Evolutionary conservation across 371 early-diverging fungal genomes (phyloP).

Genomic region (Rhizomucor miehei): DNA sequence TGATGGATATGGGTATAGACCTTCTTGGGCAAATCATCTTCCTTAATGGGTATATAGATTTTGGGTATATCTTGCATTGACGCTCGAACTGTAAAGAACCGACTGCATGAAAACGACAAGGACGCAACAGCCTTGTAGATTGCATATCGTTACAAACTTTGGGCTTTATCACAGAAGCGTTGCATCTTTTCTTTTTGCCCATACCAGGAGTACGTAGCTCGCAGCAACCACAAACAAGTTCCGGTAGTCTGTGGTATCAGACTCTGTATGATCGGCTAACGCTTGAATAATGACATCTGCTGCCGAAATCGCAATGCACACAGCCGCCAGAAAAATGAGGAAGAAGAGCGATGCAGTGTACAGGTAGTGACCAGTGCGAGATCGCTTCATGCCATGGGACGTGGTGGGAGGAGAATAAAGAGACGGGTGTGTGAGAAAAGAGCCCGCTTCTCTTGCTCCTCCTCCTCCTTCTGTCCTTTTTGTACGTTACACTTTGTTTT

Average conservation of each 20-base stretch:
- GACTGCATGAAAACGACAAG: constrained; percentile 54
- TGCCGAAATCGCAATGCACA: constrained; percentile 59
- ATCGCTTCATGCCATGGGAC: constrained; percentile 9
- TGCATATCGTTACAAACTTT: neutral
- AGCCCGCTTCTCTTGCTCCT: no score
- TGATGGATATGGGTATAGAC: constrained; percentile 56
- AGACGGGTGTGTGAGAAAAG: no score
- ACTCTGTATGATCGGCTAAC: constrained; percentile 36
- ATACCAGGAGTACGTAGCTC: constrained; percentile 55
- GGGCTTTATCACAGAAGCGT: neutral
- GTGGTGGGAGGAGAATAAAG: no score
- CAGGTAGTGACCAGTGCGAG: constrained; percentile 21
- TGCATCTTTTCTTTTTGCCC: neutral
- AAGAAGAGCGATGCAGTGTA: constrained; percentile 39
- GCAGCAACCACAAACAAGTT: constrained; percentile 55
- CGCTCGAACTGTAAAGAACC: constrained; percentile 52
- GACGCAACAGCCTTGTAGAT: constrained; percentile 30
- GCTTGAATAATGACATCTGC: constrained; percentile 64
- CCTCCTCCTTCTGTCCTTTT: neutral
- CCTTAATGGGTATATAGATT: constrained; percentile 62
- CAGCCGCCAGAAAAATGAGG: constrained; percentile 34
- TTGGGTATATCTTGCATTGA: constrained; percentile 70
- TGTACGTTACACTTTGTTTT: neutral
- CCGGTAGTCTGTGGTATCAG: constrained; percentile 43
- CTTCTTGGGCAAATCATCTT: constrained; percentile 64